phyloP scores from a whole-genome alignment of 2,329 filamentous ascomycete genomes.

The Nothophaeocryptopus gaeumannii region DNA sequence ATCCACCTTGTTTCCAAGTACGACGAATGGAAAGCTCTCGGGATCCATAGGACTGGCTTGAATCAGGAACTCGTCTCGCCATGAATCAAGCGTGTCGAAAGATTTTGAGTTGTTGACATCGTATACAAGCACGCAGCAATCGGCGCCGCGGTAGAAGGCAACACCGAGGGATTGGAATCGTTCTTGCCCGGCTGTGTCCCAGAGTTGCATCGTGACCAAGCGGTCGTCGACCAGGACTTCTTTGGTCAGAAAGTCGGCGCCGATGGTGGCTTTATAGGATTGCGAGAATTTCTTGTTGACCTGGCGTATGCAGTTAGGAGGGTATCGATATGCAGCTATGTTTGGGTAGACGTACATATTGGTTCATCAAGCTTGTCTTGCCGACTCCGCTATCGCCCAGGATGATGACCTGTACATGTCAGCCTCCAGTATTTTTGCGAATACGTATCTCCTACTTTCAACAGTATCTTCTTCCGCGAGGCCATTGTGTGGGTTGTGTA shows the following conservation, averaged over 20 bases:
- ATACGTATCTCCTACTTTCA: constrained; percentile 31
- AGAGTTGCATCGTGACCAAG: constrained; percentile 98
- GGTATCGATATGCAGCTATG: background rate
- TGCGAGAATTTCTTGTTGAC: constrained; percentile 99
- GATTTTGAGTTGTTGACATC: constrained; percentile 99
- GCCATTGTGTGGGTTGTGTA: constrained; percentile 28
- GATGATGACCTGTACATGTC: constrained; percentile 77
- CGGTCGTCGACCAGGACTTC: constrained; percentile 96
- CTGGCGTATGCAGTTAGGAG: constrained; percentile 46
- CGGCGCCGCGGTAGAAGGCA: constrained; percentile 93
- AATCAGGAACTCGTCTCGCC: constrained; percentile 97
- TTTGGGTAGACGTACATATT: constrained; percentile 75
- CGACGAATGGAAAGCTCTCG: constrained; percentile 96
- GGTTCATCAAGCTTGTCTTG: constrained; percentile 99
- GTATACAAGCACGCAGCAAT: constrained; percentile 97
- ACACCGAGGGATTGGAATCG: constrained; percentile 96
- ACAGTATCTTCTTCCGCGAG: constrained; percentile 39
- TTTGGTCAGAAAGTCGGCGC: constrained; percentile 96
- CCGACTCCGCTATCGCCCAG: constrained; percentile 97
- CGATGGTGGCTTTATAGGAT: constrained; percentile 99
- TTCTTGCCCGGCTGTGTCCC: constrained; percentile 97
- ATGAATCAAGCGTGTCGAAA: constrained; percentile 96
- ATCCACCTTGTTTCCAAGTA: constrained; percentile 98
- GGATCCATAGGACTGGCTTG: constrained; percentile 95
- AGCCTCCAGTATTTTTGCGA: constrained; percentile 6